Evolutionary conservation across 805 yeast species (phyloP), one percentile per base, ranked within the genome.

Genomic region (Saccharomycopsis amapae): DNA sequence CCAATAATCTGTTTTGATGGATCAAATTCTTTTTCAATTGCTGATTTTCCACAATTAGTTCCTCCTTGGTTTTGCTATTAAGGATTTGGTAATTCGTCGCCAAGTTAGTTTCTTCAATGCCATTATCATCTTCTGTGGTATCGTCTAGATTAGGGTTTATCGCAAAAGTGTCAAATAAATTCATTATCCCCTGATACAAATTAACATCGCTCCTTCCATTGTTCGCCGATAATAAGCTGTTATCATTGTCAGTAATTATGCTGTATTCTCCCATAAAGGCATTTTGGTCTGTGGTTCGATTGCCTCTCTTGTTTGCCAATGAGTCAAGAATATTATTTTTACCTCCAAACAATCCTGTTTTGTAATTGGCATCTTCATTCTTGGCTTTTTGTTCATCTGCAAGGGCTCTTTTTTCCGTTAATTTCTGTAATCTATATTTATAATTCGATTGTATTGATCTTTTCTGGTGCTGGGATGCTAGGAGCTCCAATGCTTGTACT

Each of bases 41-140:
- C 24, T 40, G 48, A 24, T 46, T 45, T 38, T 50, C 53, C n/a
- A 43, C 31, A 9, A 42, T 35, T 18, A 50, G 24, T 34, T 50
- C 53, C 23, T 46, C 50, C 15, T 46, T 46, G 10, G 48, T 43
- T 34, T 50, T 46, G 7, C 20, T 24, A 22, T 34, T 44, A 9
- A 36, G 34, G 12, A 44, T 24, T 18, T 31, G 7, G 19, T 35
- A 6, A 24, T 18, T 33, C 17, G n/a, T 33, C n/a, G 4, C 46
- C 23, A 39, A 20, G 18, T n/a, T 32, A 4, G n/a, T 25, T n/a
- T 6, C 23, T 12, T 20, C 36, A 13, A 33, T 40, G 17, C 7
- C 22, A 15, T 7, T 26, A 6, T 32, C 46, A 22, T 25, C 32
- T 37, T 37, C 40, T 9, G 40, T n/a, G 10, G 18, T 12, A 15